Base-by-base conservation (phyloP, 2,329 filamentous ascomycete genomes). In the Monilinia fructicola region DNA sequence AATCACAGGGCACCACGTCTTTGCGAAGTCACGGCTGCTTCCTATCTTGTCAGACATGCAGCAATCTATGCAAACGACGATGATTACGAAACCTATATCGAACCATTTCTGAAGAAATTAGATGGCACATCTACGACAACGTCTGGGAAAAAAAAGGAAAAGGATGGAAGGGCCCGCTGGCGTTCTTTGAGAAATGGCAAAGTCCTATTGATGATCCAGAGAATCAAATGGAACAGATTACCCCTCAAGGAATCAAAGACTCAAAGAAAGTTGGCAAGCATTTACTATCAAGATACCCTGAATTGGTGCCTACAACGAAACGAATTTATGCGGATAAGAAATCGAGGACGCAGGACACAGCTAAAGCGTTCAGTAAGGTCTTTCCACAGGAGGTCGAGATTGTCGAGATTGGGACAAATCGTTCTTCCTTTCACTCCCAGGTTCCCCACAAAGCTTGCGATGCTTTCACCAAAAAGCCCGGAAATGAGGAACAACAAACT, bases 401-500 rank as follows among this genome's bases (percentile, higher is more conserved):
- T 10, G 71, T 73, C 10, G 69, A 75, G 54, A 71, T 74, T 28
- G 79, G 79, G 56, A 76, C 89, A 70, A 90, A 87, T 1, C 86
- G 66, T n/a, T 65, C 87, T 0, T 89, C 73, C 5, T 75, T 75
- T 53, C 69, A 73, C 40, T 65, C 73, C 0, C 74, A 75, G 67
- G 67, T 71, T 46, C 74, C 73, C 3, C 74, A 90, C 77, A 84
- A 85, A 74, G 82, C 82, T 50, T 90, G 88, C 71, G 85, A 86
- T 16, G 85, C 82, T 16, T 90, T 74, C 50, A 68, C 71, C n/a
- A 75, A 75, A 50, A 68, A 73, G 26, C 72, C 74, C 10, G 73
- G 73, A 18, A 67, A 73, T 28, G 67, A 70, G 2, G 71, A 75
- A 63, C 62, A 59, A n/a, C 54, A 58, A 23, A 64, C 31, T 4